Base-by-base conservation (phyloP, 306 rosid species). In the Adenanthera pavonina region DNA sequence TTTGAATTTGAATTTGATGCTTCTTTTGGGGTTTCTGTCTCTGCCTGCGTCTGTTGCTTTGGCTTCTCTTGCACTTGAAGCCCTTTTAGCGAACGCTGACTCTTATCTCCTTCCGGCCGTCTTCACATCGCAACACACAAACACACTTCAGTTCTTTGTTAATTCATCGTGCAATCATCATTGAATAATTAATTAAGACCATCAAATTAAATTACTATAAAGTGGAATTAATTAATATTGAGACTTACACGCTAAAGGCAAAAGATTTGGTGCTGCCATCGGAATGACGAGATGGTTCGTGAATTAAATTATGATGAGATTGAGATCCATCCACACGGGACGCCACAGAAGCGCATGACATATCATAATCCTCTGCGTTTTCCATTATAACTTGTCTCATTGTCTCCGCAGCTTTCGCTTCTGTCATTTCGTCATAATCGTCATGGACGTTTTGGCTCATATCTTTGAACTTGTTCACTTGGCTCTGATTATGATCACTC, bases 301-400 rank as follows among this genome's bases (percentile, higher is more conserved):
- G 30, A 54, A 56, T 25, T 25, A 25, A 25, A n/a, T 25, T 59
- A 8, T 25, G 36, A 59, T 59, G 7, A 67, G 89, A 47, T 62
- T 4, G 48, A 10, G 14, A 47, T 66, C 71, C 65, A 14, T 46
- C 61, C 2, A 3, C 0, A 6, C 2, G 53, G 2, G 79, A 36
- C 3, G 60, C 6, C 38, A 8, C 44, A 38, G 65, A 74, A 1
- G 52, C 67, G 17, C 35, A 66, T 43, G 77, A 20, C 47, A 52
- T 35, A 14, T 59, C 84, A 13, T 3, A 44, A 61, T 80, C 78
- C 7, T 80, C 79, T 0, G 75, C 80, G 69, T 38, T 89, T 88
- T 93, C 97, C 92, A 80, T 86, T 74, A 91, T 87, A 33, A 92
- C 93, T 82, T 92, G 92, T 77, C 94, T 91, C 97, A 92, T 91